A percentile compares a stretch with the other conserved stretches of the same genome.
Evolutionary conservation across 495 filamentous ascomycete species (phyloP).

Genomic region (Trichoderma orchidacearum): DNA sequence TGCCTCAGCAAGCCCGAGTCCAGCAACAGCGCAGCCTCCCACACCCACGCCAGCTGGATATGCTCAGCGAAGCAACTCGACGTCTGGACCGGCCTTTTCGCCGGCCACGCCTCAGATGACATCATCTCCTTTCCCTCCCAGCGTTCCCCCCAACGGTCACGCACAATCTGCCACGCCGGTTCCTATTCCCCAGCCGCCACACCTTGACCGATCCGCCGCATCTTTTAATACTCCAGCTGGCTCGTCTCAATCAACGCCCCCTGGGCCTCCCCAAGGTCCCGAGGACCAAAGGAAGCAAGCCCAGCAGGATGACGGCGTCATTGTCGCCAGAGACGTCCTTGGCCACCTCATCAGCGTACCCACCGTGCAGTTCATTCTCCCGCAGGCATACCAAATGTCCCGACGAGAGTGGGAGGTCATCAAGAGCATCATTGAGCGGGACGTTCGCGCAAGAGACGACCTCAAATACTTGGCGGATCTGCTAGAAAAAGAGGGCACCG

Average conservation of each 20-base stretch:
- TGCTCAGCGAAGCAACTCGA: conserved; percentile 17
- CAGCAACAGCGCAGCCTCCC: conserved; percentile 7
- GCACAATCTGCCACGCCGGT: neutral
- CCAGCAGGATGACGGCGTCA: conserved; percentile 9
- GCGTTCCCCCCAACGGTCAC: conserved; percentile 2
- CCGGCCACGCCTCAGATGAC: conserved; percentile 32
- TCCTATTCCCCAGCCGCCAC: conserved; percentile 9
- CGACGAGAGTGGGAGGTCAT: conserved; percentile 51
- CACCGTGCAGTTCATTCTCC: conserved; percentile 52
- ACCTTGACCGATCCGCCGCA: conserved; percentile 17
- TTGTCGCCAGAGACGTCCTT: conserved; percentile 38
- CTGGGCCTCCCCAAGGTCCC: conserved; percentile 8
- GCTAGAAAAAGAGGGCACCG: conserved; percentile 25
- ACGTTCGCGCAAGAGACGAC: conserved; percentile 33
- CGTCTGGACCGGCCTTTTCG: conserved; percentile 30
- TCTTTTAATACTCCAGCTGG: neutral
- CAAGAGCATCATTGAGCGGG: conserved; percentile 39
- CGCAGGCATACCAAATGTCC: conserved; percentile 48
- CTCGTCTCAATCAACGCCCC: conserved; percentile 4
- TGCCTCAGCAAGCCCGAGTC: conserved; percentile 10
- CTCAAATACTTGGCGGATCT: conserved; percentile 31
- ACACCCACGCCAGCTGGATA: conserved; percentile 9
- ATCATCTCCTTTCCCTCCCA: conserved; percentile 8
- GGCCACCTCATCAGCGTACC: conserved; percentile 45
- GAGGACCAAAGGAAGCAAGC: conserved; percentile 13